phyloP scores from a whole-genome alignment of 163 green algal genomes.

The Prototheca cutis region DNA sequence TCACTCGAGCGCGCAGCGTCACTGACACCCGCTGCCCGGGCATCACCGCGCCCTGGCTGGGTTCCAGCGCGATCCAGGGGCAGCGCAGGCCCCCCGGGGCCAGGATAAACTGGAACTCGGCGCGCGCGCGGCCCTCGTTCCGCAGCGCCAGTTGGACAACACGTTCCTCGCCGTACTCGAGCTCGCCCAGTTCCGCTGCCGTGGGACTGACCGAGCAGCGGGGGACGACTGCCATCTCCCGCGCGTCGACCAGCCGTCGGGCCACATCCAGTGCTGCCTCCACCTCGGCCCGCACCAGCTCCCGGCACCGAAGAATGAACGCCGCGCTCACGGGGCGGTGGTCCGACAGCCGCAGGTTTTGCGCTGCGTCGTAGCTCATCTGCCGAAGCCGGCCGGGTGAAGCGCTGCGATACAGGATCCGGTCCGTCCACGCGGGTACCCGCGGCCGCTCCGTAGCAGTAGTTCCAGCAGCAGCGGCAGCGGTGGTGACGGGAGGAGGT shows the following conservation, averaged over 20 bases:
- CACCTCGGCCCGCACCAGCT: constrained; percentile 25
- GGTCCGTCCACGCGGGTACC: constrained; percentile 75
- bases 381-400: constrained; percentile 28
- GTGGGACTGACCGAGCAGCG: constrained; percentile 25
- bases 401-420: constrained; percentile 49
- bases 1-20: constrained; percentile 19
- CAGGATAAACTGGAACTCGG: constrained; percentile 22
- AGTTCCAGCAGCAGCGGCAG: background rate
- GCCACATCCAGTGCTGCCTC: constrained; percentile 36
- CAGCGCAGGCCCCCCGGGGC: constrained; percentile 17
- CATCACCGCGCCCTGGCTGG: constrained; percentile 3
- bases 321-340: constrained; percentile 31
- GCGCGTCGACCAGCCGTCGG: constrained; percentile 32
- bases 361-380: constrained; percentile 43
- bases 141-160: constrained; percentile 23
- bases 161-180: constrained; percentile 22
- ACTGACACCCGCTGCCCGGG: background rate
- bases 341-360: constrained; percentile 40
- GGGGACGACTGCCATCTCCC: constrained; percentile 38
- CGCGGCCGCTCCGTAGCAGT: constrained; percentile 46
- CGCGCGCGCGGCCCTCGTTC: constrained; percentile 31
- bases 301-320: constrained; percentile 26
- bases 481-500: background rate
- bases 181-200: constrained; percentile 20
- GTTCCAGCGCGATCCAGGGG: constrained; percentile 30